phyloP scores from a whole-genome alignment of 2,329 filamentous ascomycete genomes.

The Colletotrichum sp. region DNA sequence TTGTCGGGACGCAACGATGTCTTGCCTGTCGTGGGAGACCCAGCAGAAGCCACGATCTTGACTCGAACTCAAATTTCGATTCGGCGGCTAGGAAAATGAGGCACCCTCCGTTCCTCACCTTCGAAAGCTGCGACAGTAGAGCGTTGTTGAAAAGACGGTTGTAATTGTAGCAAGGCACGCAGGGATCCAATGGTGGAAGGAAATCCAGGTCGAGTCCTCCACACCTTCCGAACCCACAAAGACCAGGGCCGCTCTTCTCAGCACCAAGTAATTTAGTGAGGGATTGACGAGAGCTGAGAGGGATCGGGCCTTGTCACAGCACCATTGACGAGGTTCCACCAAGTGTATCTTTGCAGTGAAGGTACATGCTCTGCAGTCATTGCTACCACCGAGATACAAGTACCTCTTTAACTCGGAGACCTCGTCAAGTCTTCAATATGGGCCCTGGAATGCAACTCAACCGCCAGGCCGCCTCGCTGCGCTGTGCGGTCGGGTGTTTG shows the following conservation, averaged over 20 bases:
- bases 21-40: neutral
- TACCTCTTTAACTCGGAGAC: neutral
- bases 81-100: neutral
- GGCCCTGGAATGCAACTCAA: conserved; percentile 7
- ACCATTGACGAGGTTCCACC: neutral
- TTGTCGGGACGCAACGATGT: neutral
- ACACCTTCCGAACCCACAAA: neutral
- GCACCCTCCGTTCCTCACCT: neutral
- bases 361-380: neutral
- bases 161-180: neutral
- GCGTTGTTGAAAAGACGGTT: neutral
- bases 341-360: neutral
- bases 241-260: neutral
- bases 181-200: neutral
- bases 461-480: neutral
- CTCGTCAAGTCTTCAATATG: neutral
- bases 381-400: no score
- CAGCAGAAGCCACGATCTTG: neutral
- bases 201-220: neutral
- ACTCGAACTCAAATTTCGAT: neutral
- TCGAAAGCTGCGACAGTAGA: neutral
- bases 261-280: neutral
- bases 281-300: conserved; percentile 3
- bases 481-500: neutral
- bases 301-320: conserved; percentile 16